Evolutionary conservation across 163 green algal genomes (phyloP).

Genomic region (Scenedesmus sp.): DNA sequence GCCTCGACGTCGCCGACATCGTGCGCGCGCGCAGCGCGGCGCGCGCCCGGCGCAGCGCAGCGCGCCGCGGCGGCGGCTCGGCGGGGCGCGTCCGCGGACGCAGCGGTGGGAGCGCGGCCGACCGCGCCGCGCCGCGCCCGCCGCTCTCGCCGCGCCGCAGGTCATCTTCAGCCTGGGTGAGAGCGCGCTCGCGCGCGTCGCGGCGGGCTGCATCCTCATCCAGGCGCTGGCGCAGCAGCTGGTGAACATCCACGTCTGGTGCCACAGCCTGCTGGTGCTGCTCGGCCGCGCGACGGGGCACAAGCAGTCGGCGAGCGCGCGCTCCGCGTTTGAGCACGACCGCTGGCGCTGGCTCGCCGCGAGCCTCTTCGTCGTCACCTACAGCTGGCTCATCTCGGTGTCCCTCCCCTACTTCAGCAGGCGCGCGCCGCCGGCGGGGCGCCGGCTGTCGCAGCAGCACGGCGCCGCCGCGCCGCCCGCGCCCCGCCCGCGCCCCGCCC

Average conservation of each 20-base stretch:
- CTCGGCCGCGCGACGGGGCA: constrained; percentile 22
- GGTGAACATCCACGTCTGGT: constrained; percentile 72
- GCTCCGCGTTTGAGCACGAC: constrained; percentile 21
- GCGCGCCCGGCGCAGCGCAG: too few species aligned
- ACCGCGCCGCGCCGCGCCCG: too few species aligned
- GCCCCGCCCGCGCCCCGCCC: too few species aligned
- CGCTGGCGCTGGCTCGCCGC: constrained; percentile 49
- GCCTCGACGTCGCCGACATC: constrained; percentile 50
- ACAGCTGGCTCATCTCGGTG: constrained; percentile 54
- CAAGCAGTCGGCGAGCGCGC: background rate
- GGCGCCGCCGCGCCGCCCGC: too few species aligned
- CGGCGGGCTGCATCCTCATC: constrained; percentile 46
- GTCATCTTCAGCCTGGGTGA: constrained; percentile 63
- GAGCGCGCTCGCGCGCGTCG: constrained; percentile 41
- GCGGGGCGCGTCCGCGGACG: too few species aligned
- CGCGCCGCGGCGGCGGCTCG: too few species aligned
- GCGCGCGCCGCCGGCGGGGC: constrained; percentile 43
- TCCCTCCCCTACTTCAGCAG: constrained; percentile 65
- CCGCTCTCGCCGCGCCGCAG: too few species aligned
- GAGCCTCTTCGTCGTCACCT: constrained; percentile 56
- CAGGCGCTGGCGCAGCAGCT: constrained; percentile 62
- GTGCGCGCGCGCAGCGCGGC: too few species aligned
- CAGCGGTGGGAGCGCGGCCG: too few species aligned
- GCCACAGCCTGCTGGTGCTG: constrained; percentile 70
- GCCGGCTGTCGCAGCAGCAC: background rate